These are phyloP conservation scores for Saccharomycopsis babjevae DNA, from an alignment of 805 yeast genomes.

Conservation along the genomic window DNA sequence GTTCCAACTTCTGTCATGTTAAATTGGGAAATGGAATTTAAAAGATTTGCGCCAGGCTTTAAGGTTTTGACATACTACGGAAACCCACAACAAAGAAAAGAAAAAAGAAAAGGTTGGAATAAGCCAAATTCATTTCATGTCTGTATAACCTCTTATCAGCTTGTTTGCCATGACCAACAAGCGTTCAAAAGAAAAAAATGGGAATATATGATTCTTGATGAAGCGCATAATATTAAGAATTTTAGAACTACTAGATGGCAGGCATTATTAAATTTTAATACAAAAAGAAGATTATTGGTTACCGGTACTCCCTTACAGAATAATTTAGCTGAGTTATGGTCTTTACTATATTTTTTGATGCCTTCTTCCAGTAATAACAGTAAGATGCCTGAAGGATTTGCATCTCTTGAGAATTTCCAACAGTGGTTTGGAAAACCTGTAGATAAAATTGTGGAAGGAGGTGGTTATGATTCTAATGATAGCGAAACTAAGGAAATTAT, in stretches of 20 bases:
- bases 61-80: slow-evolving; percentile 94
- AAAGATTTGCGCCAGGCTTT: slow-evolving; percentile 96
- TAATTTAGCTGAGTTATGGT: slow-evolving; percentile 93
- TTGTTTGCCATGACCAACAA: slow-evolving; percentile 95
- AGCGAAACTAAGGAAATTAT: slow-evolving; percentile 80
- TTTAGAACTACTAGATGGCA: slow-evolving; percentile 97
- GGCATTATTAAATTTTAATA: slow-evolving; percentile 85
- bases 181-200: slow-evolving; percentile 86
- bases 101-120: slow-evolving; percentile 96
- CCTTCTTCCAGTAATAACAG: slow-evolving; percentile 69
- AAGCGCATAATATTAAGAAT: slow-evolving; percentile 95
- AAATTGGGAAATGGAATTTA: slow-evolving; percentile 99
- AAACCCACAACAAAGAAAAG: slow-evolving; percentile 91
- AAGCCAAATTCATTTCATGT: slow-evolving; percentile 93
- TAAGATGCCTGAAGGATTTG: slow-evolving; percentile 90
- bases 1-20: slow-evolving; percentile 97
- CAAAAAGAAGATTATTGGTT: slow-evolving; percentile 73
- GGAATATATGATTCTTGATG: slow-evolving; percentile 96
- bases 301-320: slow-evolving; percentile 98
- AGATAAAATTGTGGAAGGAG: slow-evolving; percentile 75
- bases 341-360: slow-evolving; percentile 87
- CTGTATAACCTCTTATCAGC: slow-evolving; percentile 92
- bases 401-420: slow-evolving; percentile 90
- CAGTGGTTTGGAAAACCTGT: slow-evolving; percentile 99
- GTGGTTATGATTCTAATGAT: slow-evolving; percentile 45